Percentiles rank a stretch among this genome's conserved stretches.
These are phyloP conservation scores for Teratosphaeria epicoccoides DNA, from an alignment of 2,329 filamentous ascomycete species.

Conservation along the genomic window DNA sequence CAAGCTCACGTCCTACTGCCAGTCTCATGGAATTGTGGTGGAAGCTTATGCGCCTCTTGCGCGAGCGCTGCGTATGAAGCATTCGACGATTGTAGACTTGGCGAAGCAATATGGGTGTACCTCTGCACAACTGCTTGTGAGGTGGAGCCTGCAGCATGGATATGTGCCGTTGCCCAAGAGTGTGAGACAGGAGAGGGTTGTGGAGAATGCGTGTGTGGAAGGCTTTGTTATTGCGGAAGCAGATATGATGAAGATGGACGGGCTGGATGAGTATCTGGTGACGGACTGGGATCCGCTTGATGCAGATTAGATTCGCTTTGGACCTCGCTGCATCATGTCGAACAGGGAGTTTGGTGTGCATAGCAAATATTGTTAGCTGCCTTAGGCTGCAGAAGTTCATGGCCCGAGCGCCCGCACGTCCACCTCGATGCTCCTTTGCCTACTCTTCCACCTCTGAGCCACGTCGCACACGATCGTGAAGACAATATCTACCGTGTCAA, in stretches of 20 bases:
- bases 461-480: no score
- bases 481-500: no score
- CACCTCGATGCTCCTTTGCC: not conserved
- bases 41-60: constrained; percentile 74
- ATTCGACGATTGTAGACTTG: constrained; percentile 52
- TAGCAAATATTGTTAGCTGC: no score
- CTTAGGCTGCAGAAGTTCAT: not conserved
- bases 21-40: constrained; percentile 55
- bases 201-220: constrained; percentile 53
- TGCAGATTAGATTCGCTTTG: not conserved
- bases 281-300: constrained; percentile 42
- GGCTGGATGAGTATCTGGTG: constrained; percentile 60
- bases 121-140: constrained; percentile 62
- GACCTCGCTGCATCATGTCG: no score
- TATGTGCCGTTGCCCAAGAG: constrained; percentile 68
- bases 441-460: not conserved
- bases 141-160: constrained; percentile 68
- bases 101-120: constrained; percentile 59
- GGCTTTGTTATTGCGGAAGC: constrained; percentile 49
- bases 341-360: not conserved
- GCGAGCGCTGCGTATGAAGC: constrained; percentile 57
- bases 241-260: constrained; percentile 55
- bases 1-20: constrained; percentile 56
- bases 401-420: not conserved
- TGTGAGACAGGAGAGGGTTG: constrained; percentile 49